phyloP scores from a whole-genome alignment of 1,284 basidiomycete genomes.

The Bjerkandera adusta region DNA sequence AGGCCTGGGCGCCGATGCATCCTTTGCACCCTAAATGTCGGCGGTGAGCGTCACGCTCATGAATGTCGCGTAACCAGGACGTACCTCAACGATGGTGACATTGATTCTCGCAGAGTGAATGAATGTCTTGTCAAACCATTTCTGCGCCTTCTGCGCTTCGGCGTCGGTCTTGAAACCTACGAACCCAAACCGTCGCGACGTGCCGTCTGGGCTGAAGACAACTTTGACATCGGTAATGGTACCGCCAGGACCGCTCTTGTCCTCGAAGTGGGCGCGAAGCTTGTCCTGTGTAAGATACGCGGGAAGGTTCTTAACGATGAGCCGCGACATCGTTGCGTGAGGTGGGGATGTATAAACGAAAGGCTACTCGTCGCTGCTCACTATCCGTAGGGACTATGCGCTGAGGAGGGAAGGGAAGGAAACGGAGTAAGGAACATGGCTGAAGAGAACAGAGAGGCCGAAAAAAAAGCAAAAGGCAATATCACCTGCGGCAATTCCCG shows the following conservation, averaged over 20 bases:
- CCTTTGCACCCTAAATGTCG: slow-evolving; percentile 52
- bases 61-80: slow-evolving; percentile 24
- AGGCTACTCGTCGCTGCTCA: no score
- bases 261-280: slow-evolving; percentile 71
- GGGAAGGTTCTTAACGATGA: slow-evolving; percentile 91
- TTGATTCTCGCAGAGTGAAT: slow-evolving; percentile 73
- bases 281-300: slow-evolving; percentile 65
- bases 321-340: slow-evolving; percentile 67
- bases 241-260: slow-evolving; percentile 58
- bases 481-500: neutral
- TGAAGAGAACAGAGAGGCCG: neutral
- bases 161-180: slow-evolving; percentile 84
- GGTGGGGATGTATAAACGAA: neutral
- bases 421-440: slow-evolving; percentile 5
- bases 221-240: slow-evolving; percentile 89
- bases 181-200: slow-evolving; percentile 88
- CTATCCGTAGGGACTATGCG: no score
- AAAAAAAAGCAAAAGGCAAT: slow-evolving; percentile 13
- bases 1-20: slow-evolving; percentile 61
- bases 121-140: slow-evolving; percentile 88
- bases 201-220: slow-evolving; percentile 75
- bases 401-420: slow-evolving; percentile 1
- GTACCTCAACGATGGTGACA: slow-evolving; percentile 78
- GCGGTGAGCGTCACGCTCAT: neutral
- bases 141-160: slow-evolving; percentile 75